Evolutionary conservation across 176 grass and related monocot genomes (phyloP), one percentile per base, ranked within the genome.

Genomic region (Poa pratensis): DNA sequence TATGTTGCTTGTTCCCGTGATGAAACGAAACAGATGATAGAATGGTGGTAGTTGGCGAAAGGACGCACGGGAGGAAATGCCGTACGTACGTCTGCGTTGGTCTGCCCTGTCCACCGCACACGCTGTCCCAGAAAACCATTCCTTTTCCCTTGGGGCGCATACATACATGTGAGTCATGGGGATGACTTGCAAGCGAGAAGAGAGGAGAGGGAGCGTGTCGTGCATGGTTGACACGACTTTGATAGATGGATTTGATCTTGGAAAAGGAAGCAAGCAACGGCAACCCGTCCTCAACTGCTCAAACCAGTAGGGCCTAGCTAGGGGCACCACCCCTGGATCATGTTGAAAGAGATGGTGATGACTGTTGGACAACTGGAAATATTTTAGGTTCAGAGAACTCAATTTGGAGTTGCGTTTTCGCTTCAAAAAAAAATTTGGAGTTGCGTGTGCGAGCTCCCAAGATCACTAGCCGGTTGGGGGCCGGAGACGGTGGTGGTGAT

Each of bases 211-310:
- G 22, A 4, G 58, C 59, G 67, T 49, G 42, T 20, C 55, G 45
- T 68, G 73, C 6, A 23, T 42, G 45, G 55, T 78, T 45, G 79
- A 85, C 82, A 85, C 67, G 61, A 64, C 61, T 76, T 66, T 16
- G 83, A 82, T 72, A 19, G 24, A 84, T 2, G 53, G 51, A 71
- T 82, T 23, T 49, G 88, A 66, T 86, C 84, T 79, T 86, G 88
- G 74, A 17, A 86, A 86, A 79, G 34, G 79, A 61, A 37, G 66
- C 73, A 86, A 86, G 83, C 88, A 85, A 85, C 75, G 82, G 83
- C 88, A 85, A 85, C 75, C 60, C 87, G 64, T 79, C 73, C 73
- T 4, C 58, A 14, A 1, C 80, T 20, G 51, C 80, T 19, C 20
- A 58, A 43, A 12, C 46, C 6, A 82, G 45, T 35, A 24, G 1